Evolutionary conservation across 2,329 filamentous ascomycete genomes (phyloP).

Genomic region (Dactylella cylindrospora): DNA sequence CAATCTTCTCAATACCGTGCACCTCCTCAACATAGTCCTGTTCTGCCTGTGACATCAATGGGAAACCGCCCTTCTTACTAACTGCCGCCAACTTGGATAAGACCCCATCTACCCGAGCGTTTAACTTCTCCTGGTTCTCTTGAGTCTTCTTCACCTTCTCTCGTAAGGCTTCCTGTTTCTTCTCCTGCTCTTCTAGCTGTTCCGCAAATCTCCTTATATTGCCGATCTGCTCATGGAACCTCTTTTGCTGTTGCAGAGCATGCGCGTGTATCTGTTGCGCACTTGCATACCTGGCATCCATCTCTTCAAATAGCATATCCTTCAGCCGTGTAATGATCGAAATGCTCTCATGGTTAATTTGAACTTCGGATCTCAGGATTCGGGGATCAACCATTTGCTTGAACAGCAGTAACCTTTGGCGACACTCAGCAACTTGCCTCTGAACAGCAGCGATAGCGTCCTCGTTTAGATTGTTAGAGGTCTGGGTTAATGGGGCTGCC

Average conservation of each 20-base stretch:
- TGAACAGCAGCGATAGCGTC: conserved; percentile 16
- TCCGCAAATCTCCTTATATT: conserved; percentile 32
- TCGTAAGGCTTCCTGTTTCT: conserved; percentile 30
- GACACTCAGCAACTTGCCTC: conserved; percentile 18
- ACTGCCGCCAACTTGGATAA: conserved; percentile 31
- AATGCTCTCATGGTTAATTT: conserved; percentile 21
- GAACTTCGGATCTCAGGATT: conserved; percentile 15
- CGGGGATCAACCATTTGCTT: conserved; percentile 23
- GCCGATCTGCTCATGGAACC: conserved; percentile 39
- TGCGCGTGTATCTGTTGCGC: conserved; percentile 31
- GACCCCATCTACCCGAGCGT: conserved; percentile 23
- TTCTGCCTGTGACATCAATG: conserved; percentile 39
- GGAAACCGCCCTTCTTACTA: conserved; percentile 31
- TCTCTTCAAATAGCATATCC: conserved; percentile 31
- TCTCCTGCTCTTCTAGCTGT: conserved; percentile 30
- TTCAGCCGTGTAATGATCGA: conserved; percentile 19
- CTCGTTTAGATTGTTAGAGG: conserved; percentile 4
- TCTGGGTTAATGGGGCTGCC: background rate
- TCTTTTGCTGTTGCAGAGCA: conserved; percentile 25
- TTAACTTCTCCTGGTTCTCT: conserved; percentile 21
- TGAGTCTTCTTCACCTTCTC: conserved; percentile 28
- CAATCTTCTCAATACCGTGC: conserved; percentile 38
- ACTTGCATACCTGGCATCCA: conserved; percentile 34
- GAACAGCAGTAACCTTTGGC: conserved; percentile 14
- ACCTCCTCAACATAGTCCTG: conserved; percentile 38